phyloP scores from a whole-genome alignment of 352 stramenopile genomes.

The Globisporangium radiosum region DNA sequence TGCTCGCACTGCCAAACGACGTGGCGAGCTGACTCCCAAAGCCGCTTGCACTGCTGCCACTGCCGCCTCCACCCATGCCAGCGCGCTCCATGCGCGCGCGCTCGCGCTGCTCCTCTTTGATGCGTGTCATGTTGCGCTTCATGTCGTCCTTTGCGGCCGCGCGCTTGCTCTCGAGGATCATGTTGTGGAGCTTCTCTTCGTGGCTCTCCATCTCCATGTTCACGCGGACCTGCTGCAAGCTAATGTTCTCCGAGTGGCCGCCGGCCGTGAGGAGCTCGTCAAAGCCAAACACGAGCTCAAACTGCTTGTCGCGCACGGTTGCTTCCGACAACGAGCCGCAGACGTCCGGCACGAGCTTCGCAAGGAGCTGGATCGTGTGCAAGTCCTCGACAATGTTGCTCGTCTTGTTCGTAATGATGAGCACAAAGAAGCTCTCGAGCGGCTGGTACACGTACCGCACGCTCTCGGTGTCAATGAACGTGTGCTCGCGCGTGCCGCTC shows the following conservation, averaged over 20 bases:
- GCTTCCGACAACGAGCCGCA: constrained; percentile 91
- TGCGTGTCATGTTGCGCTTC: constrained; percentile 82
- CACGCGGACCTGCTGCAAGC: constrained; percentile 90
- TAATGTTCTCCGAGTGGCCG: constrained; percentile 96
- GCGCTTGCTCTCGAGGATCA: constrained; percentile 96
- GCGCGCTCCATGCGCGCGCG: constrained; percentile 69
- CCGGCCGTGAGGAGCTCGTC: constrained; percentile 98
- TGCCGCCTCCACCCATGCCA: constrained; percentile 24
- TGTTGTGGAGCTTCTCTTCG: constrained; percentile 98
- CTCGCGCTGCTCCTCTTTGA: constrained; percentile 86
- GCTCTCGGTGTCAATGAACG: constrained; percentile 98
- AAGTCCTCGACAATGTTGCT: constrained; percentile 99
- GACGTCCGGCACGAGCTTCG: constrained; percentile 97
- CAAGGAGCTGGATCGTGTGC: constrained; percentile 95
- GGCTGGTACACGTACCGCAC: constrained; percentile 99
- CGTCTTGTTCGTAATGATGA: constrained; percentile 99
- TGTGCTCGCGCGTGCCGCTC: constrained; percentile 93
- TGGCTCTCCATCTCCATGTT: constrained; percentile 99
- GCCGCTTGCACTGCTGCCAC: constrained; percentile 27
- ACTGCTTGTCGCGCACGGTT: constrained; percentile 94
- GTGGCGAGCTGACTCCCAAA: constrained; percentile 18
- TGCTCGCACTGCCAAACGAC: constrained; percentile 67
- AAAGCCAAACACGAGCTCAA: constrained; percentile 99
- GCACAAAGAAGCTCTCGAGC: constrained; percentile 96
- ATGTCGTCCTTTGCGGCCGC: constrained; percentile 86